These are phyloP conservation scores for Hibiscus tridactylites DNA, from an alignment of 345 rosid species.

Conservation along the genomic window DNA sequence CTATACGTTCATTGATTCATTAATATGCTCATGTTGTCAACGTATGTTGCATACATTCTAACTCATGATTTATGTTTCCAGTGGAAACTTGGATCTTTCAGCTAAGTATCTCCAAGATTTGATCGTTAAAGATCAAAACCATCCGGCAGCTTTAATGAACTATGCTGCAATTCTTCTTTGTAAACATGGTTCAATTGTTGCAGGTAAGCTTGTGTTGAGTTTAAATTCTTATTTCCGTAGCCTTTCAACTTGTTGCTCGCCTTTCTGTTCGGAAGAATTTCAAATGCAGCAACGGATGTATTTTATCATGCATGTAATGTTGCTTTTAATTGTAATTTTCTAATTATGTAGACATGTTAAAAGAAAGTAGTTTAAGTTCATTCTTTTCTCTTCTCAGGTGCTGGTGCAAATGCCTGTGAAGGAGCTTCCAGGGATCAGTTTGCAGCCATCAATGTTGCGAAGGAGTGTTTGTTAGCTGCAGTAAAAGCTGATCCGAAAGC, in stretches of 20 bases:
- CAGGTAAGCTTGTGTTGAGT: constrained; percentile 48
- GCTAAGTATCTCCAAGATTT: constrained; percentile 83
- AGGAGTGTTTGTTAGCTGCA: constrained; percentile 75
- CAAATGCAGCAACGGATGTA: background rate
- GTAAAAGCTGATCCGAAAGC: constrained; percentile 73
- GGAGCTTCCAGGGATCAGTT: constrained; percentile 47
- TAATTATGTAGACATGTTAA: background rate
- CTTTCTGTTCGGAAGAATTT: background rate
- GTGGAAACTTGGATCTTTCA: constrained; percentile 77
- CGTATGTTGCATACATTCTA: background rate
- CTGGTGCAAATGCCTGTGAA: constrained; percentile 73
- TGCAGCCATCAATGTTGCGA: constrained; percentile 62
- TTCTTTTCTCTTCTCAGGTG: constrained; percentile 42
- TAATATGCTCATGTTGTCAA: background rate
- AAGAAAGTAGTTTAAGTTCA: background rate
- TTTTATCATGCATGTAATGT: background rate
- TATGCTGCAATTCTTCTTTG: constrained; percentile 80
- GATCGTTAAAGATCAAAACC: constrained; percentile 82
- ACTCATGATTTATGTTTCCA: constrained; percentile 25
- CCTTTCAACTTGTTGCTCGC: constrained; percentile 11
- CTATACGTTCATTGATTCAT: background rate
- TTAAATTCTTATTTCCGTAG: background rate
- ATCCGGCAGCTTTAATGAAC: constrained; percentile 80
- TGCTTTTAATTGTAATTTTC: background rate
- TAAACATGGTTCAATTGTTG: constrained; percentile 64